Conservation (phyloP, 805 yeast genomes). For the Lipomyces sp. region DNA sequence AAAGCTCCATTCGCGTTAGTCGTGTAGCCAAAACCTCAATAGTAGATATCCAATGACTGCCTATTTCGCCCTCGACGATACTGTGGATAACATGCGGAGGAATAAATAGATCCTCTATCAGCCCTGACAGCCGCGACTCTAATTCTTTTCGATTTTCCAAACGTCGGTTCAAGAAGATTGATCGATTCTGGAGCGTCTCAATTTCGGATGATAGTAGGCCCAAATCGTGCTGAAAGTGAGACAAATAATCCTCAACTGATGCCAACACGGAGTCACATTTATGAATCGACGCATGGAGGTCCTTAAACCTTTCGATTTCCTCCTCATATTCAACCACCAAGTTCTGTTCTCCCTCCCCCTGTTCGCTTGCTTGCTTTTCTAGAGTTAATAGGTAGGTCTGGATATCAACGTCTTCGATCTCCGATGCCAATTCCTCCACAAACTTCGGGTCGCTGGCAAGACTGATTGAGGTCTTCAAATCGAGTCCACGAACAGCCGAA, state of each 20-base stretch:
- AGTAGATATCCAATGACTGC: conserved; percentile 58
- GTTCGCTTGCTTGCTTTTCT: conserved; percentile 1
- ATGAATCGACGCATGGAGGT: conserved; percentile 32
- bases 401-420: conserved; percentile 9
- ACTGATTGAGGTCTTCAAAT: conserved; percentile 9
- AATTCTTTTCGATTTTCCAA: conserved; percentile 55
- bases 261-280: conserved; percentile 33
- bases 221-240: conserved; percentile 62
- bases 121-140: conserved; percentile 65
- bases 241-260: conserved; percentile 52
- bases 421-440: conserved; percentile 10
- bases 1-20: conserved; percentile 57
- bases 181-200: conserved; percentile 61
- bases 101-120: conserved; percentile 74
- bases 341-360: background rate
- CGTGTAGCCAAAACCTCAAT: conserved; percentile 61
- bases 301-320: conserved; percentile 33
- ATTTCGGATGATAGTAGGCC: conserved; percentile 62
- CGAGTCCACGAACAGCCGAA: background rate
- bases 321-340: conserved; percentile 24
- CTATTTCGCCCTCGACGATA: conserved; percentile 62
- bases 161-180: conserved; percentile 54
- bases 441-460: conserved; percentile 9
- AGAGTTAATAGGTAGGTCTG: conserved; percentile 5
- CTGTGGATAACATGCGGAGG: conserved; percentile 72